These are phyloP conservation scores for Aspergillus sp. DNA, from an alignment of 2,329 filamentous ascomycete species.

Conservation along the genomic window DNA sequence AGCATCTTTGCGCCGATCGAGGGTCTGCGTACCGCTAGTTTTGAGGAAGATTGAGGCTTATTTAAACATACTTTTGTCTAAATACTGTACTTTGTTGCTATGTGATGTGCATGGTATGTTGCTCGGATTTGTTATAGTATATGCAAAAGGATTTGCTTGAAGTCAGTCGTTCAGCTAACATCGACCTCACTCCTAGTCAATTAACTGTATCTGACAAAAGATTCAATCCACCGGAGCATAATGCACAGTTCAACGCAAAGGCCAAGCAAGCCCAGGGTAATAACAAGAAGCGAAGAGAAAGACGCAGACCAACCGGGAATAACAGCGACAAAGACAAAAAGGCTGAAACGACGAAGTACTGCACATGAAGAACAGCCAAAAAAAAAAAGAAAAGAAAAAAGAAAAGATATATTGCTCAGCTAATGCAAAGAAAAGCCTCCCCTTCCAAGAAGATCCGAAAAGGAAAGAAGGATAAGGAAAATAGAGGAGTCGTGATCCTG, in stretches of 20 bases:
- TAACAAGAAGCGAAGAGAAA: slow-evolving; percentile 9
- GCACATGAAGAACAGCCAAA: slow-evolving; percentile 11
- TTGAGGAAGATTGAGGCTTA: too few species aligned
- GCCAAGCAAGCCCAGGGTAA: slow-evolving; percentile 16
- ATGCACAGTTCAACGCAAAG: slow-evolving; percentile 15
- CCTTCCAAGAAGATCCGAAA: slow-evolving; percentile 7
- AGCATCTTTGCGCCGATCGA: too few species aligned
- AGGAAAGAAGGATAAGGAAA: too few species aligned
- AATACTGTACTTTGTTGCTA: too few species aligned
- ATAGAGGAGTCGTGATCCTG: slow-evolving; percentile 11
- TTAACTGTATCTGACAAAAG: too few species aligned
- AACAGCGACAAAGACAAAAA: slow-evolving; percentile 6
- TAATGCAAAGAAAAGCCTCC: slow-evolving; percentile 14
- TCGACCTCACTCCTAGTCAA: too few species aligned
- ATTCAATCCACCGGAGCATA: slow-evolving; percentile 9
- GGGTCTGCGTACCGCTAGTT: too few species aligned
- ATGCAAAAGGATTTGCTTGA: too few species aligned
- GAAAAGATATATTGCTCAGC: slow-evolving; percentile 9
- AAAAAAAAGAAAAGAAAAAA: not conserved
- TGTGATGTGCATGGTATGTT: too few species aligned
- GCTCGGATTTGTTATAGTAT: too few species aligned
- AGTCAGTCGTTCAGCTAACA: too few species aligned
- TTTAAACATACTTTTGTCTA: too few species aligned
- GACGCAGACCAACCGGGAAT: slow-evolving; percentile 5
- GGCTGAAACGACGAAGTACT: slow-evolving; percentile 7